Evolutionary conservation across 257 asterid genomes (phyloP).

Genomic region (Linderniella brevidens): DNA sequence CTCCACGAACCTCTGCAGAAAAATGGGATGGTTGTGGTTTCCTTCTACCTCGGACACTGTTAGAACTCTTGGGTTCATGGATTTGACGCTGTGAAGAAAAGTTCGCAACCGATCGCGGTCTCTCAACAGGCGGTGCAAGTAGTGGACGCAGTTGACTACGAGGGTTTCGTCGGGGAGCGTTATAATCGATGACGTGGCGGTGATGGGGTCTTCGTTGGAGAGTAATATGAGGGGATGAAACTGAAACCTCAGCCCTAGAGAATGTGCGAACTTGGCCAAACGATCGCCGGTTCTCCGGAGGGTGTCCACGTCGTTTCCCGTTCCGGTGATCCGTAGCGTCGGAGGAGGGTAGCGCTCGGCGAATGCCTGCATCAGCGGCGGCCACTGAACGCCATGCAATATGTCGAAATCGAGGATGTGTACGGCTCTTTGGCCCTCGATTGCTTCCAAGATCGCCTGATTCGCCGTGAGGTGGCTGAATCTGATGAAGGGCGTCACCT

Average conservation of each 20-base stretch:
- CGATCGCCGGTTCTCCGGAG: slow-evolving; percentile 84
- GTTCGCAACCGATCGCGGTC: slow-evolving; percentile 47
- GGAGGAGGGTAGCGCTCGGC: slow-evolving; percentile 71
- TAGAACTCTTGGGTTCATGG: slow-evolving; percentile 47
- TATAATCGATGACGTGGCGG: slow-evolving; percentile 20
- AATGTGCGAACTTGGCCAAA: slow-evolving; percentile 63
- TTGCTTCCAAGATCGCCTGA: slow-evolving; percentile 77
- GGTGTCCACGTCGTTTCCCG: slow-evolving; percentile 49
- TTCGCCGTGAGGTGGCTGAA: slow-evolving; percentile 83
- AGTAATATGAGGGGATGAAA: slow-evolving; percentile 50
- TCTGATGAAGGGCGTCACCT: slow-evolving; percentile 68
- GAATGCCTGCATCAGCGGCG: slow-evolving; percentile 88
- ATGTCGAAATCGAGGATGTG: slow-evolving; percentile 90
- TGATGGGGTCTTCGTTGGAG: slow-evolving; percentile 24
- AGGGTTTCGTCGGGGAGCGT: slow-evolving; percentile 60
- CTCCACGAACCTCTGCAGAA: slow-evolving; percentile 59
- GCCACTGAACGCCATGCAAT: slow-evolving; percentile 98
- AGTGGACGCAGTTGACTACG: slow-evolving; percentile 75
- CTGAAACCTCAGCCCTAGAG: slow-evolving; percentile 62
- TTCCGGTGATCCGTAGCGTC: slow-evolving; percentile 72
- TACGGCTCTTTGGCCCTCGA: slow-evolving; percentile 42
- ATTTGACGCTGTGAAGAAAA: slow-evolving; percentile 45
- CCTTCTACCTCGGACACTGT: slow-evolving; percentile 80
- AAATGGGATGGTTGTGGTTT: slow-evolving; percentile 58
- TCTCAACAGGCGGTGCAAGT: slow-evolving; percentile 47